A percentile compares a stretch with the other conserved stretches of the same genome.
phyloP scores from a whole-genome alignment of 2,329 filamentous ascomycete species.

The Microdochium bolleyi region DNA sequence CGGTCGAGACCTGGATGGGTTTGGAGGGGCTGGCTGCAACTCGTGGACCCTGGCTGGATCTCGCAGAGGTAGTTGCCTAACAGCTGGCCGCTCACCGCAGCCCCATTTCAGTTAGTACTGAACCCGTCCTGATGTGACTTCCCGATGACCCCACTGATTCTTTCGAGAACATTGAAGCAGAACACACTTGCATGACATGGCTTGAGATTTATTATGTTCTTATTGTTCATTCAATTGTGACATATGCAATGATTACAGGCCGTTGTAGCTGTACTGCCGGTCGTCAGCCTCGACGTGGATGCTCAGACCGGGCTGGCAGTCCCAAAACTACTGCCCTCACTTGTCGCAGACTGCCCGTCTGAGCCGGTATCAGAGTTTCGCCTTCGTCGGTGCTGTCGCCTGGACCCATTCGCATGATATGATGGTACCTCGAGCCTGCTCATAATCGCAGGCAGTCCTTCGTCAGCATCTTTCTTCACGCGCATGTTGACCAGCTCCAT shows the following conservation, averaged over 20 bases:
- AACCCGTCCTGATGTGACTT: no score
- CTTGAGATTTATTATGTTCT: no score
- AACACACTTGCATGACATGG: no score
- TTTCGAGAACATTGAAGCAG: no score
- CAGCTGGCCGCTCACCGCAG: background rate
- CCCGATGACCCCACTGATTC: no score
- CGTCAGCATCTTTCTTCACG: conserved; percentile 22
- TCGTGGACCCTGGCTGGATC: background rate
- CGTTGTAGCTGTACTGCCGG: no score
- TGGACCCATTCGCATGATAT: conserved; percentile 15
- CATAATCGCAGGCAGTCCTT: conserved; percentile 15
- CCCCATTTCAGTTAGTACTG: no score
- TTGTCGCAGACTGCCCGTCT: conserved; percentile 16
- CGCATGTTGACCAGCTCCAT: conserved; percentile 52
- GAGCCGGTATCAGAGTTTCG: conserved; percentile 20
- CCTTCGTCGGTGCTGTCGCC: conserved; percentile 7
- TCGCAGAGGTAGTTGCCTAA: background rate
- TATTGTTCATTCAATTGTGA: background rate
- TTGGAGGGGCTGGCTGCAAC: background rate
- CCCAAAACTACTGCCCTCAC: conserved; percentile 19
- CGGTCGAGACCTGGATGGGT: background rate
- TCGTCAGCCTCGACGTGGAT: background rate
- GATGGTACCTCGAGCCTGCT: conserved; percentile 22
- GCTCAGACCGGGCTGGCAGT: conserved; percentile 18
- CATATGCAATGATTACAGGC: no score